phyloP scores from a whole-genome alignment of 768 basidiomycete species.

The Coprinopsis sp. region DNA sequence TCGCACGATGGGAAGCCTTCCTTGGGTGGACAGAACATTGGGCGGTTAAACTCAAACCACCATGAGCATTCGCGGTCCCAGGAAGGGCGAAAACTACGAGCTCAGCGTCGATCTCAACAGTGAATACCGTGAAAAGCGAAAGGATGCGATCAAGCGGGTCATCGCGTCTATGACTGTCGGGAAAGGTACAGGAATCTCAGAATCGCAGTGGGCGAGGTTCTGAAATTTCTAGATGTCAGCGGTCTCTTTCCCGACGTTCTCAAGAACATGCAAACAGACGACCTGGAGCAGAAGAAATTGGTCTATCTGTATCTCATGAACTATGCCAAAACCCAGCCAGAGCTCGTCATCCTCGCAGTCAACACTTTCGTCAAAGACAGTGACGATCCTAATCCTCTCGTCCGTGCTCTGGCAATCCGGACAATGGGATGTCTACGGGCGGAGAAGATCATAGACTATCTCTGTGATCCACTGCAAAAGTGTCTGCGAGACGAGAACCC shows the following conservation, averaged over 20 bases:
- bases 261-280: slow-evolving; percentile 99
- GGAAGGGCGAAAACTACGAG: slow-evolving; percentile 94
- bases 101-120: slow-evolving; percentile 96
- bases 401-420: slow-evolving; percentile 92
- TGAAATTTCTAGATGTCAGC: slow-evolving; percentile 61
- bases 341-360: slow-evolving; percentile 97
- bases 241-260: slow-evolving; percentile 97
- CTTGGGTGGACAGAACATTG: too few relatives aligned
- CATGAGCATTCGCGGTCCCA: slow-evolving; percentile 56
- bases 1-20: too few relatives aligned
- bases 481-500: slow-evolving; percentile 94
- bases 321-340: slow-evolving; percentile 98
- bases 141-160: slow-evolving; percentile 96
- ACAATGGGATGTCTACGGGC: slow-evolving; percentile 98
- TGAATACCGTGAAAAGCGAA: slow-evolving; percentile 90
- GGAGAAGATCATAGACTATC: slow-evolving; percentile 98
- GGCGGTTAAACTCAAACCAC: slow-evolving; percentile 10
- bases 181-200: slow-evolving; percentile 61
- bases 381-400: slow-evolving; percentile 93
- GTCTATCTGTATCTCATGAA: slow-evolving; percentile 99
- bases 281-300: slow-evolving; percentile 99
- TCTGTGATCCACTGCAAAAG: slow-evolving; percentile 91
- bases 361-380: slow-evolving; percentile 99
- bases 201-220: slow-evolving; percentile 2
- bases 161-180: slow-evolving; percentile 99